Base-by-base conservation (phyloP, 164 flowering plant species). In the Echeveria elegans region DNA sequence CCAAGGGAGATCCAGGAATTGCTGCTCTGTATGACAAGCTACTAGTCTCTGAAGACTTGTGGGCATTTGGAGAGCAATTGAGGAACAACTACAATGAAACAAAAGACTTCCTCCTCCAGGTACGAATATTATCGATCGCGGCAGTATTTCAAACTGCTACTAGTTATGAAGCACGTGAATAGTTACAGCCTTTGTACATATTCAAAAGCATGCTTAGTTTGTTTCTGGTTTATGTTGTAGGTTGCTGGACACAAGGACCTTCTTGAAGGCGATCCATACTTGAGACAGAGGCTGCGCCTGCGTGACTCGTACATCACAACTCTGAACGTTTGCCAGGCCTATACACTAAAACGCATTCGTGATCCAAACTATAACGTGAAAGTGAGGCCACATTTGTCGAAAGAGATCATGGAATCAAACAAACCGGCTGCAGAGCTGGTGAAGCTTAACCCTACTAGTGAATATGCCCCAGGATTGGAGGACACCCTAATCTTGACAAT, bases 401-500 rank as follows among this genome's bases (percentile, higher is more conserved):
- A 79, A 74, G 97, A 82, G 47, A 80, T 77, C 62, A 74, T 70
- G 72, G 90, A 86, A 30, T 79, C 86, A 1, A 81, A 80, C 78
- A 93, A 89, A 69, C 80, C 89, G 0, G 94, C 97, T 53, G 85
- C 85, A 7, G 97, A 93, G 70, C 84, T 89, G 21, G 90, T 93
- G 78, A 83, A 77, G 79, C 79, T 93, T 70, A 93, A 93, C 74
- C 98, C 96, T 0, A 81, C 83, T 23, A 93, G 98, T 53, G 98
- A 93, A 64, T 93, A 90, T 72, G 95, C 96, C 30, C 98, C 98
- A 40, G 98, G 97, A 14, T 75, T 90, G 65, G 98, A 93, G 74
- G 98, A 93, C 78, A 93, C 98, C 32, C 87, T 93, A 67, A 90
- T 93, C 71, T 74, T 93, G 78, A 93, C 98, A 72, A 93, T 90